Percentiles rank a stretch among this genome's conserved stretches.
Evolutionary conservation across 345 rosid genomes (phyloP).

Genomic region (Melaleuca quinquenervia): DNA sequence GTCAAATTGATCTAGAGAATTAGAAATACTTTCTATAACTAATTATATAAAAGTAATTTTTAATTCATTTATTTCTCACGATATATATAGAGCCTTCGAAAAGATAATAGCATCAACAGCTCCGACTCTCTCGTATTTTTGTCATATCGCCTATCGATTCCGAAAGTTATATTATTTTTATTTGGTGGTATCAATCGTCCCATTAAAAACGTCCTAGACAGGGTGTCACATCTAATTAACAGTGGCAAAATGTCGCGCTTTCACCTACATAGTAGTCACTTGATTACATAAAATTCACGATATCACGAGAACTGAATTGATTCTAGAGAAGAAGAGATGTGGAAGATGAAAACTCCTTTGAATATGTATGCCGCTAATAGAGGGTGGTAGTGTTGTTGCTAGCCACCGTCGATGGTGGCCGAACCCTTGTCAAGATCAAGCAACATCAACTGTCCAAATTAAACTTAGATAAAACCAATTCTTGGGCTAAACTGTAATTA

Average conservation of each 20-base stretch:
- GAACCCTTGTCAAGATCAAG: neutral
- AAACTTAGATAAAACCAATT: neutral
- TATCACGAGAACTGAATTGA: neutral
- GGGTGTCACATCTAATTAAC: neutral
- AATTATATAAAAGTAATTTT: too few relatives aligned
- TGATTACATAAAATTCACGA: neutral
- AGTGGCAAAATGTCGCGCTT: neutral
- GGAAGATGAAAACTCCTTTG: neutral
- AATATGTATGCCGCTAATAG: rapidly evolving
- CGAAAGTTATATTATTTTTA: neutral
- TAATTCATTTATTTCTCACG: rapidly evolving
- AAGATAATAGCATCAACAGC: neutral
- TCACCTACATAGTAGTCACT: neutral
- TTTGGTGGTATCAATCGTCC: neutral
- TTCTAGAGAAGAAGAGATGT: neutral
- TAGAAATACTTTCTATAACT: too few relatives aligned
- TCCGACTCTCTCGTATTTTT: neutral
- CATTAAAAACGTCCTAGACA: neutral
- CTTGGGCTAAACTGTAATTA: neutral
- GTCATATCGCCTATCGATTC: too few relatives aligned
- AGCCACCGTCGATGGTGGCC: neutral
- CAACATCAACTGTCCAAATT: neutral
- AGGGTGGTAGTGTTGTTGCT: neutral
- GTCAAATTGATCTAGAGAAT: too few relatives aligned
- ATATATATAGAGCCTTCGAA: neutral